Evolutionary conservation across 768 basidiomycete species (phyloP).

Genomic region (Pleurotus salmoneostramineus): DNA sequence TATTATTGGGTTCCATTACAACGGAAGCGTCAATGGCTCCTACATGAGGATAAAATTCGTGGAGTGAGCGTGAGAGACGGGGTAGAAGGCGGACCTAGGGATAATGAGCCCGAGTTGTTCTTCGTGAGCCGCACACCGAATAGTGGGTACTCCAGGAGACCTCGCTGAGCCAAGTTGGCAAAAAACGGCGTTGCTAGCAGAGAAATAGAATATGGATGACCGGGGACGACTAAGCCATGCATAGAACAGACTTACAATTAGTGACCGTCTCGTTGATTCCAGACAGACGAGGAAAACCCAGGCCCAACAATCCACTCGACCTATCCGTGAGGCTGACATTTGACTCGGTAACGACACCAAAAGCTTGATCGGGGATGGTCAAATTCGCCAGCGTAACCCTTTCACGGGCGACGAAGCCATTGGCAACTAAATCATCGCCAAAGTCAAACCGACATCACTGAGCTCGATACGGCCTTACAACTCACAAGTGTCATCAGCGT

Average conservation of each 20-base stretch:
- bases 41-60: slow-evolving; percentile 20
- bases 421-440: slow-evolving; percentile 39
- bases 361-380: slow-evolving; percentile 54
- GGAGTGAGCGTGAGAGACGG: not conserved
- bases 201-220: not conserved
- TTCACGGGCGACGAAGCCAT: slow-evolving; percentile 71
- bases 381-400: slow-evolving; percentile 57
- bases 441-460: not conserved
- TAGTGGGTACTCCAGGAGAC: slow-evolving; percentile 66
- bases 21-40: slow-evolving; percentile 76
- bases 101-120: slow-evolving; percentile 56
- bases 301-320: slow-evolving; percentile 68
- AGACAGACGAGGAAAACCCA: slow-evolving; percentile 76
- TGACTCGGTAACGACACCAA: slow-evolving; percentile 66
- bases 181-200: slow-evolving; percentile 65
- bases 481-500: slow-evolving; percentile 69
- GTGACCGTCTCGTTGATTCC: slow-evolving; percentile 40
- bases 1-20: slow-evolving; percentile 52
- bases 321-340: slow-evolving; percentile 62
- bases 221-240: not conserved
- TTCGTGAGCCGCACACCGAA: slow-evolving; percentile 68
- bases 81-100: slow-evolving; percentile 45
- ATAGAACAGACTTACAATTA: slow-evolving; percentile 38
- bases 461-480: slow-evolving; percentile 3
- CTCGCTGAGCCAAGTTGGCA: slow-evolving; percentile 54